Evolutionary conservation across 2,329 filamentous ascomycete species (phyloP), one percentile per base, ranked within the genome.

Genomic region (Diplodia intermedia): DNA sequence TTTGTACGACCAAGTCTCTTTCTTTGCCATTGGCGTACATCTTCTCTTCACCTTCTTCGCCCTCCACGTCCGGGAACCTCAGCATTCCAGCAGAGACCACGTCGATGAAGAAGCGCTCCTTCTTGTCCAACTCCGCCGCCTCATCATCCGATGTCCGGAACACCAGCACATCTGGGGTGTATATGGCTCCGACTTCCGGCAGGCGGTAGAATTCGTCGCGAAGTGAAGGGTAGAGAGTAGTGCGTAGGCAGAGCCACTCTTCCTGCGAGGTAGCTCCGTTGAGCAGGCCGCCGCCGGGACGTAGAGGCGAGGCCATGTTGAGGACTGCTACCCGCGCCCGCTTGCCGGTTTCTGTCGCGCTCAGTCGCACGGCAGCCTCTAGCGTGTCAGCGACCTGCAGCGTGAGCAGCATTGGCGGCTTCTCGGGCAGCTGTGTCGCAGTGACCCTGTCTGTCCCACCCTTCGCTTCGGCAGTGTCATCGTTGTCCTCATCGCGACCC

Each of bases 251-350:
- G 2, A 90, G 80, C 29, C 82, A 86, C 72, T 89, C 88, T 72
- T 90, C 88, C 70, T 89, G 86, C 4, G 84, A 84, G 9, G 84
- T 85, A 0, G 87, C 86, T 23, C 88, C 88, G 15, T 83, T 82
- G 0, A 89, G 75, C 36, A 90, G 84, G 0, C 88, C 88, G 8
- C 88, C 88, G 14, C 88, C 88, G 0, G 88, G 86, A 0, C 83
- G 82, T 0, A 88, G 81, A 0, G 87, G 86, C 0, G 87, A 90
- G 0, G 87, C 87, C 87, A 90, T 89, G 75, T 88, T 89, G 3
- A 90, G 79, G 29, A 90, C 79, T 4, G 82, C 86, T 1, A 87
- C 81, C 47, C 83, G 83, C 1, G 73, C 71, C 15, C 67, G 71
- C 29, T 29, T 63, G 60, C 50, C 52, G 60, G 18, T 47, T 7